These are phyloP conservation scores for Saccharomycopsis fodiens DNA, from an alignment of 805 yeast genomes.

Conservation along the genomic window DNA sequence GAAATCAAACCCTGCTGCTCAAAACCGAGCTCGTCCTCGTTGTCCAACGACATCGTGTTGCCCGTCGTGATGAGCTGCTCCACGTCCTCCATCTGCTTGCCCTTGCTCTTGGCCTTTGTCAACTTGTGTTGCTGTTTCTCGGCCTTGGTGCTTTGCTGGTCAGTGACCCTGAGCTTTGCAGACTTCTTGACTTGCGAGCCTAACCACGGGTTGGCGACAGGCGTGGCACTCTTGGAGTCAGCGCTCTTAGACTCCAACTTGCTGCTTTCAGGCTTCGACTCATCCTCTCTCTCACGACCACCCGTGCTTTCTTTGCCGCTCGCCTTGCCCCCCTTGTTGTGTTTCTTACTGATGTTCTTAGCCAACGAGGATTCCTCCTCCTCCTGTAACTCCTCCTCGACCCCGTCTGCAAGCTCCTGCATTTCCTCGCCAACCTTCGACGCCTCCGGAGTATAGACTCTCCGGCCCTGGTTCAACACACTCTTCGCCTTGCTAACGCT, in stretches of 20 bases:
- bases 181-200: constrained; percentile 31
- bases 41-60: constrained; percentile 11
- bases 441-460: constrained; percentile 66
- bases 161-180: constrained; percentile 40
- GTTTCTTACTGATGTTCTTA: constrained; percentile 10
- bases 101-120: constrained; percentile 27
- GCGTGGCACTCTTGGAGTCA: constrained; percentile 17
- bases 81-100: constrained; percentile 15
- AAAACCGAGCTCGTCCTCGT: constrained; percentile 40
- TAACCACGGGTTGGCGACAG: constrained; percentile 46
- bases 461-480: constrained; percentile 64
- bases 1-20: constrained; percentile 75
- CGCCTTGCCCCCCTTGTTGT: constrained; percentile 8
- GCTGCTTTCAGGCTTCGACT: background rate
- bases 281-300: constrained; percentile 6
- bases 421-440: constrained; percentile 26
- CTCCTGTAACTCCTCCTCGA: constrained; percentile 38
- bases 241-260: background rate
- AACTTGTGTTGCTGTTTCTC: constrained; percentile 43
- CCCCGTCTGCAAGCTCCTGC: constrained; percentile 30
- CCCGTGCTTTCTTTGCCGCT: constrained; percentile 1
- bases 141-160: constrained; percentile 40
- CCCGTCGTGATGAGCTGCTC: constrained; percentile 25
- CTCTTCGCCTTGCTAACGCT: constrained; percentile 38
- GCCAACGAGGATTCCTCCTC: constrained; percentile 43